A percentile compares a stretch with the other conserved stretches of the same genome.
Evolutionary conservation across 352 stramenopile species (phyloP).

Genomic region (Plasmopara muralis): DNA sequence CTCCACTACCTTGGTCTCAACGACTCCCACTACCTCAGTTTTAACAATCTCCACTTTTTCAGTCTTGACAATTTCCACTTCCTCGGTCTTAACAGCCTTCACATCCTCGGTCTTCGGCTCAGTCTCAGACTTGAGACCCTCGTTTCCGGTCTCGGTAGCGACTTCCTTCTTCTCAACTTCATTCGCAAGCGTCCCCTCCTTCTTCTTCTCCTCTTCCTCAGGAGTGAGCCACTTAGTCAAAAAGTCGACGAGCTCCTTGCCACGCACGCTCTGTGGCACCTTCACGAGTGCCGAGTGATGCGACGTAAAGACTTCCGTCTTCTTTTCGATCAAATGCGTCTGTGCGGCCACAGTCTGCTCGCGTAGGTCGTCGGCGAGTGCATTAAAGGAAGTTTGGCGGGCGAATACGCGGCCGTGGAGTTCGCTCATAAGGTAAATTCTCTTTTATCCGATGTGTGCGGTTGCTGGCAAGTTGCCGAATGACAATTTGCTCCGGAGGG

Average conservation of each 20-base stretch:
- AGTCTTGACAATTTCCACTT: constrained; percentile 11
- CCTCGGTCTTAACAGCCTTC: constrained; percentile 13
- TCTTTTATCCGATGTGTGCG: constrained; percentile 6
- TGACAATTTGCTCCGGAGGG: constrained; percentile 11
- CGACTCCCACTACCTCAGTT: too few species aligned
- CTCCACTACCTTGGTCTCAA: neutral
- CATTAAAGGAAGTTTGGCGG: constrained; percentile 16
- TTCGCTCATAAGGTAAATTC: constrained; percentile 18
- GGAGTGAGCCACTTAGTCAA: constrained; percentile 37
- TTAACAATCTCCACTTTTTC: neutral
- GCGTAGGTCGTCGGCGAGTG: constrained; percentile 24
- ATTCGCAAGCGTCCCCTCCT: constrained; percentile 9
- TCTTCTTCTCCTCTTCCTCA: constrained; percentile 14
- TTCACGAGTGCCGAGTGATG: constrained; percentile 38
- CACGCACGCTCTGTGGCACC: constrained; percentile 34
- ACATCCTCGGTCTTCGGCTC: constrained; percentile 8
- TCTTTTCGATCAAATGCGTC: constrained; percentile 35
- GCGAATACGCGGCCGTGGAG: constrained; percentile 31
- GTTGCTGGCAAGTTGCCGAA: constrained; percentile 28
- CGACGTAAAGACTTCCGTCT: constrained; percentile 32
- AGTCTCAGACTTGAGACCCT: constrained; percentile 9
- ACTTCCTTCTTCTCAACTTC: constrained; percentile 19
- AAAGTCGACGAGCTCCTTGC: constrained; percentile 40
- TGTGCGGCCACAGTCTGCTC: constrained; percentile 24
- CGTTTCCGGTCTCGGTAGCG: constrained; percentile 6